Evolutionary conservation across 2,329 filamentous ascomycete species (phyloP).

Genomic region (Celoporthe dispersa): DNA sequence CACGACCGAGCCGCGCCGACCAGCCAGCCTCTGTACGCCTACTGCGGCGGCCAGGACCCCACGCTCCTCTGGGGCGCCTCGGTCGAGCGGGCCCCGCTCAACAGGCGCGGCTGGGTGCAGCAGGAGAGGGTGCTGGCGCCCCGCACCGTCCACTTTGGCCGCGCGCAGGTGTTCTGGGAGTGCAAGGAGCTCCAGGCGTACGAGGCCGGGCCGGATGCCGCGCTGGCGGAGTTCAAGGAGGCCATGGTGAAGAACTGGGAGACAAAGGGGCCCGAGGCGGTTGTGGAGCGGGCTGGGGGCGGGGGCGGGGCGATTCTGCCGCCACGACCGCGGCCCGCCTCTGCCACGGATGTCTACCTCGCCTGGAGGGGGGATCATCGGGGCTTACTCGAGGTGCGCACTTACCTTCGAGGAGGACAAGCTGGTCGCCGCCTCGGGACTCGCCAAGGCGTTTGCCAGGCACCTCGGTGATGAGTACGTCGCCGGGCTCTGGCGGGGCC

Average conservation of each 20-base stretch:
- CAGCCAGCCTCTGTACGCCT: neutral
- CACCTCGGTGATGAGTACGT: constrained; percentile 15
- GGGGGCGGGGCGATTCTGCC: neutral
- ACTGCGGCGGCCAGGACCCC: neutral
- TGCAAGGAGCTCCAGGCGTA: constrained; percentile 13
- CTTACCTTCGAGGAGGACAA: constrained; percentile 18
- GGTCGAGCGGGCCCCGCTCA: constrained; percentile 5
- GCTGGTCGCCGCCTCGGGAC: constrained; percentile 23
- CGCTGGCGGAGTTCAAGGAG: neutral
- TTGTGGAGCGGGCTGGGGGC: neutral
- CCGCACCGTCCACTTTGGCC: constrained; percentile 14
- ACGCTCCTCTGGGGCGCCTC: too few species aligned
- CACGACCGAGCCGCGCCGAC: too few species aligned
- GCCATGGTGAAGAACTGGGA: constrained; percentile 3
- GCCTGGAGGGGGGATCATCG: constrained; percentile 7
- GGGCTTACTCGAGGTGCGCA: neutral
- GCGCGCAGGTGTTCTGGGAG: constrained; percentile 13
- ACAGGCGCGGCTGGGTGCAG: constrained; percentile 16
- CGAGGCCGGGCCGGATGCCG: constrained; percentile 9
- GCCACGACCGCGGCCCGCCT: neutral
- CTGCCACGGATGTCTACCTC: neutral
- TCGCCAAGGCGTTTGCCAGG: constrained; percentile 21
- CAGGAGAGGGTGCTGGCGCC: constrained; percentile 15
- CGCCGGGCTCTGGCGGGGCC: constrained; percentile 4
- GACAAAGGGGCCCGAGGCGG: neutral